Evolutionary conservation across 768 basidiomycete species (phyloP).

Genomic region (Trametes cingulata): DNA sequence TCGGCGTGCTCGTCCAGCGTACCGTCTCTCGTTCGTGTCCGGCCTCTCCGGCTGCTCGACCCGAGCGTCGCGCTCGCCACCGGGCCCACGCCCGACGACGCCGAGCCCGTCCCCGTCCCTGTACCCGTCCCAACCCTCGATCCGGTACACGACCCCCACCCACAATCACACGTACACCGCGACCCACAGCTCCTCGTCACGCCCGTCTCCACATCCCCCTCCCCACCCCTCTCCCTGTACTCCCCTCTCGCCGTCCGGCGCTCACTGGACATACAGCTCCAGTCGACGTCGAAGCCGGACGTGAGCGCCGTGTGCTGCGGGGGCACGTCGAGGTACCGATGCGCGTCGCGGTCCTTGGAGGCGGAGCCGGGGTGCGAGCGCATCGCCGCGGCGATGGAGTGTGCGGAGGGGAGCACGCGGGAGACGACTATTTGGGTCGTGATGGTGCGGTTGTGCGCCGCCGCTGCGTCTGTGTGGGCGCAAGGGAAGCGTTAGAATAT

Average conservation of each 20-base stretch:
- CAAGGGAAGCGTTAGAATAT: no score
- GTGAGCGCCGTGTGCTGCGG: neutral
- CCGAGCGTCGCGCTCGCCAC: neutral
- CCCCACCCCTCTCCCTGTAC: neutral
- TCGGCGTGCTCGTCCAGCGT: neutral
- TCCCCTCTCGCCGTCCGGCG: neutral
- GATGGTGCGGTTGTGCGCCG: conserved; percentile 18
- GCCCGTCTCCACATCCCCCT: neutral
- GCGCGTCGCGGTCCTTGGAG: neutral
- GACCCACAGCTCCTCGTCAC: neutral
- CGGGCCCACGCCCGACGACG: neutral
- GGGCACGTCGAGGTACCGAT: neutral
- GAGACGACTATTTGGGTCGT: conserved; percentile 21
- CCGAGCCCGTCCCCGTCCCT: neutral
- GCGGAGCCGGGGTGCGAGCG: conserved; percentile 19
- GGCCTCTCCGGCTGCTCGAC: neutral
- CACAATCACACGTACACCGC: neutral
- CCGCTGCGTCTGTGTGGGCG: conserved; percentile 22
- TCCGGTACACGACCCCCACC: neutral
- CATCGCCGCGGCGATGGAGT: conserved; percentile 22
- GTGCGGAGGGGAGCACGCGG: conserved; percentile 15
- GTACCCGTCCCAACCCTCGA: neutral
- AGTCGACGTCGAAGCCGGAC: conserved; percentile 8
- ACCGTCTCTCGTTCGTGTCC: neutral
- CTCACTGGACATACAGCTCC: neutral